Conservation (phyloP, 495 filamentous ascomycete genomes). For the Articulospora tetracladia region DNA sequence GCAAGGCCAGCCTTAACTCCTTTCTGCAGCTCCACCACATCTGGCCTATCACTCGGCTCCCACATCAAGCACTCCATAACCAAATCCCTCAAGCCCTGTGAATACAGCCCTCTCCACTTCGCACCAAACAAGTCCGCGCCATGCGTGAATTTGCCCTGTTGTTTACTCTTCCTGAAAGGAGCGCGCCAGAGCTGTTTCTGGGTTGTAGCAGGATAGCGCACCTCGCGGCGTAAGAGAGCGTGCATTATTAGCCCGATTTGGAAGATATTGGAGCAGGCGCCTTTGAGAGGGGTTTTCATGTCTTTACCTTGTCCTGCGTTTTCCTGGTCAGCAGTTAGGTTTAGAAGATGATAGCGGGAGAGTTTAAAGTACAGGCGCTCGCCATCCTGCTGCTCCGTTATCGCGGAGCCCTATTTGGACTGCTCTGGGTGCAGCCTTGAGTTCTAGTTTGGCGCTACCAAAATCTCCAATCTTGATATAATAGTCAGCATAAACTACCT, state of each 20-base stretch:
- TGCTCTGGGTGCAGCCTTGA: neutral
- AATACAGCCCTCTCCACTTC: neutral
- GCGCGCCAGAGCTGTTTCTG: neutral
- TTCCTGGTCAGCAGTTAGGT: neutral
- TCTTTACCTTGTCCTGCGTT: neutral
- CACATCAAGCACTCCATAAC: neutral
- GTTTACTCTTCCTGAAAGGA: neutral
- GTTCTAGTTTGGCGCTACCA: neutral
- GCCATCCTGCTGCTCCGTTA: neutral
- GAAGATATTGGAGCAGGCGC: neutral
- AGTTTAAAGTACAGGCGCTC: neutral
- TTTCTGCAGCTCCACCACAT: neutral
- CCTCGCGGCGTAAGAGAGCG: neutral
- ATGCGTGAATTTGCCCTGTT: neutral
- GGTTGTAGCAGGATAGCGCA: neutral
- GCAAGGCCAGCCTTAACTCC: neutral
- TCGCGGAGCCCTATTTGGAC: neutral
- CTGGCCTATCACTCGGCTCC: neutral
- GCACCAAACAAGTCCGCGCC: neutral
- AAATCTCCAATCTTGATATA: neutral
- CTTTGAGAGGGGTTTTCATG: neutral
- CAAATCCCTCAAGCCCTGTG: neutral
- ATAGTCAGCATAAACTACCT: too few relatives aligned
- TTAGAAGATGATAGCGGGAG: neutral
- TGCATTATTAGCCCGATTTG: neutral